Conservation (phyloP, 202 grass and related monocot genomes). For the Brachypodium distachyon region DNA sequence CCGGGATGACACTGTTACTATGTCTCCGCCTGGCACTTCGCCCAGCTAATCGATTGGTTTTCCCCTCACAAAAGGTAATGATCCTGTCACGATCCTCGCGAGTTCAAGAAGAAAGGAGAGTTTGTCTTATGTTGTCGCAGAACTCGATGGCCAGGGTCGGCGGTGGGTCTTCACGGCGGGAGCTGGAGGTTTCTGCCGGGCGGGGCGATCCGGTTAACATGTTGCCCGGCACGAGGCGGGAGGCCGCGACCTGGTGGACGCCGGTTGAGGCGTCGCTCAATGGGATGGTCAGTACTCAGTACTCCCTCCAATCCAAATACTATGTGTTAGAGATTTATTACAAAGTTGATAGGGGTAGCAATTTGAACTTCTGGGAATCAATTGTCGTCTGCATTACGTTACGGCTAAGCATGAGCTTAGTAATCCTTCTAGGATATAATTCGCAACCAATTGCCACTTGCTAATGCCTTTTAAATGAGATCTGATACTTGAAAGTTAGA, state of each 20-base stretch:
- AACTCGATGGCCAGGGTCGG: constrained; percentile 22
- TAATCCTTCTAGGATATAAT: no score
- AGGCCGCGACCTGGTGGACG: not conserved
- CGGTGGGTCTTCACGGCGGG: not conserved
- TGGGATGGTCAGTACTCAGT: constrained; percentile 41
- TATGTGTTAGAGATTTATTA: not conserved
- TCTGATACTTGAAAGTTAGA: not conserved
- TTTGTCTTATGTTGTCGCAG: no score
- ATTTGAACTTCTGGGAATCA: not conserved
- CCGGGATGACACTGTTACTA: no score
- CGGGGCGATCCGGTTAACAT: constrained; percentile 26
- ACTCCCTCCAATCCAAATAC: no score
- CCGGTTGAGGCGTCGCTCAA: constrained; percentile 26
- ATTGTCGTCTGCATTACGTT: no score
- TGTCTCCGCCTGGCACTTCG: no score
- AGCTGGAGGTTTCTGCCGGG: not conserved
- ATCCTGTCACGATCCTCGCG: not conserved
- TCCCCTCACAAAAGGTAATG: no score
- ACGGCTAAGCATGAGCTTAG: not conserved
- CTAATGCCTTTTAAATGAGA: not conserved
- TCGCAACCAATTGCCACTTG: no score
- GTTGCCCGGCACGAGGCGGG: not conserved
- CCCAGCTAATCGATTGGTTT: no score
- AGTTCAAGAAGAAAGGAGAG: no score
- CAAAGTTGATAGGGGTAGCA: not conserved